Conservation (phyloP, 23 red algal species). For the Porphyridium purpureum region DNA sequence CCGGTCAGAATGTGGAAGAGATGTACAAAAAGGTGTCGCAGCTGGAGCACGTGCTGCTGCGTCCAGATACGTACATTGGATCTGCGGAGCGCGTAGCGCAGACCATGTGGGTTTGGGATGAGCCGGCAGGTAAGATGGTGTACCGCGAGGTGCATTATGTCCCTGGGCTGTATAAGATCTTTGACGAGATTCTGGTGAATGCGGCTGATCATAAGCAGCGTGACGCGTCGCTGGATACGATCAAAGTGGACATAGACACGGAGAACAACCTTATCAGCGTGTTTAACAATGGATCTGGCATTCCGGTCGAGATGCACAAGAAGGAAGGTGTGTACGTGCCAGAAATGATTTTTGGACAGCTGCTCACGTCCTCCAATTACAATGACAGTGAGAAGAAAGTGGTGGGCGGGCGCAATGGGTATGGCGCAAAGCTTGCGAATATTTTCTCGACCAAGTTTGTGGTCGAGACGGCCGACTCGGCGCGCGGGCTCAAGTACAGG, state of each 20-base stretch:
- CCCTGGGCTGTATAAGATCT: constrained; percentile 97
- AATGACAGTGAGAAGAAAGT: constrained; percentile 87
- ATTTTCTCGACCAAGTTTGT: constrained; percentile 83
- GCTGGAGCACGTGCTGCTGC: constrained; percentile 84
- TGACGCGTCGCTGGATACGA: constrained; percentile 44
- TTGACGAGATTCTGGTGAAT: constrained; percentile 99
- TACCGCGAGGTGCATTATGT: constrained; percentile 51
- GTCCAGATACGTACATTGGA: constrained; percentile 88
- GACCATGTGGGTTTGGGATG: constrained; percentile 53
- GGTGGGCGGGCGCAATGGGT: constrained; percentile 89
- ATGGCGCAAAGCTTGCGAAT: constrained; percentile 97
- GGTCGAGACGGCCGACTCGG: constrained; percentile 76
- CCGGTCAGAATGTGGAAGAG: constrained; percentile 73
- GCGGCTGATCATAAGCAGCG: constrained; percentile 86
- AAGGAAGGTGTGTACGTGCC: constrained; percentile 93
- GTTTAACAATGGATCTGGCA: constrained; percentile 80
- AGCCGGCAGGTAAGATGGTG: constrained; percentile 10
- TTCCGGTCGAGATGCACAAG: constrained; percentile 80
- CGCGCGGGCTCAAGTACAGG: constrained; percentile 37
- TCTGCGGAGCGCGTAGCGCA: constrained; percentile 17
- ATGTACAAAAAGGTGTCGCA: constrained; percentile 80
- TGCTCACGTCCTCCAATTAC: constrained; percentile 93
- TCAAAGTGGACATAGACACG: constrained; percentile 70
- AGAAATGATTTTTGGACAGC: constrained; percentile 96
- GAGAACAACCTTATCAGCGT: constrained; percentile 69